Percentiles rank a stretch among this genome's conserved stretches.
Evolutionary conservation across 2,329 filamentous ascomycete species (phyloP).

Genomic region (Kalmusia sp.): DNA sequence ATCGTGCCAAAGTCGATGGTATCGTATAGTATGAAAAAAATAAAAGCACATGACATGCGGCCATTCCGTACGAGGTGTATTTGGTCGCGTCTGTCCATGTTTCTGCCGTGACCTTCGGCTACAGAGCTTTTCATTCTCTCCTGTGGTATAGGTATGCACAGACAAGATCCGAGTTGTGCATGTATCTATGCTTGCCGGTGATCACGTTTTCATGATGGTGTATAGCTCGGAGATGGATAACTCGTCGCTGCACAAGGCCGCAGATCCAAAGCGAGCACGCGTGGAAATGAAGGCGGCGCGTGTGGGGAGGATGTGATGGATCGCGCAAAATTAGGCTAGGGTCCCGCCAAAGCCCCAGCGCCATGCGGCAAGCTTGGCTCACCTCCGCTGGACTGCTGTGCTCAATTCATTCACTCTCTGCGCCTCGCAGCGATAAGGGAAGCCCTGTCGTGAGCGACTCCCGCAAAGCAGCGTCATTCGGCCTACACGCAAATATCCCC

Average conservation of each 20-base stretch:
- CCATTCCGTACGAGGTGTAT: background rate
- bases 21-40: too few relatives aligned
- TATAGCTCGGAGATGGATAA: too few relatives aligned
- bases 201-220: too few relatives aligned
- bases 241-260: too few relatives aligned
- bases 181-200: too few relatives aligned
- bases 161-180: background rate
- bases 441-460: constrained; percentile 4
- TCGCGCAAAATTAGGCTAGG: constrained; percentile 1
- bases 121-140: background rate
- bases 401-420: constrained; percentile 23
- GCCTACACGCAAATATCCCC: constrained; percentile 26
- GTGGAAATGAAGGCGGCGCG: background rate
- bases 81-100: background rate
- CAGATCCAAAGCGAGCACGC: background rate
- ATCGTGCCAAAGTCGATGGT: too few relatives aligned
- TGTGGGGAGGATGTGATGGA: constrained; percentile 1
- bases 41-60: background rate
- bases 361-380: constrained; percentile 1
- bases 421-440: constrained; percentile 22
- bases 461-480: constrained; percentile 29
- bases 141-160: background rate
- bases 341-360: background rate
- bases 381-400: constrained; percentile 23
- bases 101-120: background rate